Evolutionary conservation across 2,329 filamentous ascomycete genomes (phyloP).

Genomic region (Ceratocystis ficicola): DNA sequence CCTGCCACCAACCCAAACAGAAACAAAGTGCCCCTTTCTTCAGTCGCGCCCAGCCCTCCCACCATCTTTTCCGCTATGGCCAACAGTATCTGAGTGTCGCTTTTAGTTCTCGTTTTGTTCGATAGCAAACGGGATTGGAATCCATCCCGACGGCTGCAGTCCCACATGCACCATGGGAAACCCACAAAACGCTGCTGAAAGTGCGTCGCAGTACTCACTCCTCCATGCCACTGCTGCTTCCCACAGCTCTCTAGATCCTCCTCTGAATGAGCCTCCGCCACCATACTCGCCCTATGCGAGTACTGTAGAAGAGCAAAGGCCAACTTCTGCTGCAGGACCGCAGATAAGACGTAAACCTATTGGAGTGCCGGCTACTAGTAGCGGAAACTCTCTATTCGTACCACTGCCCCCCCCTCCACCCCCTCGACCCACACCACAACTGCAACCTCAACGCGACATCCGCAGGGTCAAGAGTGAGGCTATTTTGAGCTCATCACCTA

Average conservation of each 20-base stretch:
- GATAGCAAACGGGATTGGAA: neutral
- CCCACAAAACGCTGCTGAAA: neutral
- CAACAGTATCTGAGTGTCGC: neutral
- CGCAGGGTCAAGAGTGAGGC: conserved; percentile 20
- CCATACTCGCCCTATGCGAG: neutral
- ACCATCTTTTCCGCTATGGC: neutral
- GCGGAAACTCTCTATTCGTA: neutral
- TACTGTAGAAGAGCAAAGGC: neutral
- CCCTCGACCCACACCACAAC: neutral
- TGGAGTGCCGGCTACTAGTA: neutral
- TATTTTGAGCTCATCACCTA: neutral
- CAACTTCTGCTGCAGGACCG: neutral
- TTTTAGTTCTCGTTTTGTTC: neutral
- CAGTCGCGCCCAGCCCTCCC: neutral
- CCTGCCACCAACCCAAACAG: neutral
- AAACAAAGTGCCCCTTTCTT: neutral
- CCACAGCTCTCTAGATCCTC: neutral
- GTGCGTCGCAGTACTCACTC: neutral
- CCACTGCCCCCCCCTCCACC: conserved; percentile 4
- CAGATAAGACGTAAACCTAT: conserved; percentile 15
- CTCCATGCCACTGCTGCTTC: neutral
- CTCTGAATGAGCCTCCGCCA: neutral
- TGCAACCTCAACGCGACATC: neutral
- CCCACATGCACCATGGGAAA: neutral
- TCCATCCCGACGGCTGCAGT: neutral